These are phyloP conservation scores for Termitomyces sp. DNA, from an alignment of 768 basidiomycete species.

Conservation along the genomic window DNA sequence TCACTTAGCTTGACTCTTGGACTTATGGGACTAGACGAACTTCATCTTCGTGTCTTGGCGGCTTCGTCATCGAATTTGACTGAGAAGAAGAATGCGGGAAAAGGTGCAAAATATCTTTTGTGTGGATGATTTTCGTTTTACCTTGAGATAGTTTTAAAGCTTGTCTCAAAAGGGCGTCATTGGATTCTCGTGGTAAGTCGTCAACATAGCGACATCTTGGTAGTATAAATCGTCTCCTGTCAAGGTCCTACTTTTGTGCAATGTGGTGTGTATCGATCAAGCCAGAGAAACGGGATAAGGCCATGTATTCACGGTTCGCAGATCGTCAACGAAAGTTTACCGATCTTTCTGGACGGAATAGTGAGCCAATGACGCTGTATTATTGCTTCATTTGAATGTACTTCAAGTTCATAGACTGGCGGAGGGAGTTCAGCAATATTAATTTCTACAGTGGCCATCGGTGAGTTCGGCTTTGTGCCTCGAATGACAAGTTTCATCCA, in stretches of 20 bases:
- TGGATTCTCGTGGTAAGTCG: constrained; percentile 87
- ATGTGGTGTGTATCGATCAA: constrained; percentile 57
- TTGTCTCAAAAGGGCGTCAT: constrained; percentile 69
- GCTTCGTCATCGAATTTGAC: constrained; percentile 68
- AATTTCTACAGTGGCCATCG: constrained; percentile 73
- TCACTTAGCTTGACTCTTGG: constrained; percentile 75
- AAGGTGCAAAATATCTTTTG: constrained; percentile 37
- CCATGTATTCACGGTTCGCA: constrained; percentile 19
- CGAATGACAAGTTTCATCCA: neutral
- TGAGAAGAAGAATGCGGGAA: constrained; percentile 69
- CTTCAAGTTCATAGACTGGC: constrained; percentile 30
- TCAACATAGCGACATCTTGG: neutral
- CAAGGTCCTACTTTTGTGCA: constrained; percentile 81
- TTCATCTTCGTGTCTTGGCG: constrained; percentile 83
- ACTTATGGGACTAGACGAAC: constrained; percentile 92
- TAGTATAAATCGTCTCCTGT: neutral
- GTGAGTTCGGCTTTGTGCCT: constrained; percentile 28
- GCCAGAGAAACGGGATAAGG: neutral
- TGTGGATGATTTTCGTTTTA: neutral
- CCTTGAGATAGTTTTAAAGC: constrained; percentile 38
- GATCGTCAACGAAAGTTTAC: constrained; percentile 81
- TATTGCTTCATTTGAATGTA: neutral
- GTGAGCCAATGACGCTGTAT: constrained; percentile 20
- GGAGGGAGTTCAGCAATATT: constrained; percentile 74
- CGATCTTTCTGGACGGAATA: constrained; percentile 78